Evolutionary conservation across 805 yeast genomes (phyloP).

Genomic region (Candida oleophila): DNA sequence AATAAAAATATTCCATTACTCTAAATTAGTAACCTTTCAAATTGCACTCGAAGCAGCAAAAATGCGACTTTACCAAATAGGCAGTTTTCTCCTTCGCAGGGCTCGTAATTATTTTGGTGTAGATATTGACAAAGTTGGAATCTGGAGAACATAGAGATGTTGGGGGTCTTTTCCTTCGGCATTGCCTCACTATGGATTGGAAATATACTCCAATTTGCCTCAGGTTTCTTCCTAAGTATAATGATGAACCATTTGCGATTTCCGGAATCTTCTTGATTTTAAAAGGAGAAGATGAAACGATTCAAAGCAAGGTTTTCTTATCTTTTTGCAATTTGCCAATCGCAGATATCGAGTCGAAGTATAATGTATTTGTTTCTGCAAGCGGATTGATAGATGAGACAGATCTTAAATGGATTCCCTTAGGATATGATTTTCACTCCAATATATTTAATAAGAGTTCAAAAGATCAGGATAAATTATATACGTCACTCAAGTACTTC

Average conservation of each 20-base stretch:
- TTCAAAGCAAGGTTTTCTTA: slow-evolving; percentile 11
- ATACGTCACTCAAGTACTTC: slow-evolving; percentile 15
- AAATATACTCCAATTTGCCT: slow-evolving; percentile 19
- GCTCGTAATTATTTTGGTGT: too few relatives aligned
- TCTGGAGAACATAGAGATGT: neutral
- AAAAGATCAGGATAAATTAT: slow-evolving; percentile 1
- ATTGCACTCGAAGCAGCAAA: too few relatives aligned
- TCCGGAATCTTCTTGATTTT: slow-evolving; percentile 22
- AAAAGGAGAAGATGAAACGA: neutral
- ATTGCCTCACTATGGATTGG: slow-evolving; percentile 12
- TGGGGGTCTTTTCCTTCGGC: neutral
- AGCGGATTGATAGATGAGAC: slow-evolving; percentile 3
- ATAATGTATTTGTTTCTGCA: slow-evolving; percentile 6
- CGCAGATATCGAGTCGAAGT: slow-evolving; percentile 2
- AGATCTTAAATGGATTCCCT: slow-evolving; percentile 13
- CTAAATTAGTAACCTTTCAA: too few relatives aligned
- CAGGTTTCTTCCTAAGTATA: slow-evolving; percentile 14
- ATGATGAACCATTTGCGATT: slow-evolving; percentile 13
- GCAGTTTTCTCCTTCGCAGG: neutral
- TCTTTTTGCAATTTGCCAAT: slow-evolving; percentile 17
- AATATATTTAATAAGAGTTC: slow-evolving; percentile 1
- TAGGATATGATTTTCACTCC: slow-evolving; percentile 8
- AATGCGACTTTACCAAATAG: neutral
- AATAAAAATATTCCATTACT: too few relatives aligned
- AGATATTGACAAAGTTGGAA: neutral